These are phyloP conservation scores for Styphnolobium japonicum DNA, from an alignment of 306 rosid species.

Conservation along the genomic window DNA sequence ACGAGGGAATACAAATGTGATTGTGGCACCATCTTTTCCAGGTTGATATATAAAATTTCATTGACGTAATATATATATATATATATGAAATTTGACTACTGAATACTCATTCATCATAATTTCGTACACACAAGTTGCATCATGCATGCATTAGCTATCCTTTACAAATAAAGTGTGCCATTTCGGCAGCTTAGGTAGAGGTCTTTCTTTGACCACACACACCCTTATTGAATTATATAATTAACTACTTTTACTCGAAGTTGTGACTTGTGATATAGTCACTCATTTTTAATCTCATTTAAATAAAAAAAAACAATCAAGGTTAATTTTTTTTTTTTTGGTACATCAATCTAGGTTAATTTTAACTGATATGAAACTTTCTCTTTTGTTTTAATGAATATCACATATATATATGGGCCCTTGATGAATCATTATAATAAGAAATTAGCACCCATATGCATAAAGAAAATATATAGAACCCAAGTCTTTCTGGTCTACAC, in stretches of 20 bases:
- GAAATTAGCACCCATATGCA: neutral
- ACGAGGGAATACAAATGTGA: conserved; percentile 87
- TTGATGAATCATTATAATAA: neutral
- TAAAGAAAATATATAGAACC: neutral
- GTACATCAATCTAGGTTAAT: neutral
- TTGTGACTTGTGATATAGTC: no score
- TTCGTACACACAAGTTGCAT: conserved; percentile 3
- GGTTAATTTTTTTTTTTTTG: no score
- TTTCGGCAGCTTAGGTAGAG: neutral
- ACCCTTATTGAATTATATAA: conserved; percentile 5
- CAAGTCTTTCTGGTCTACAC: neutral
- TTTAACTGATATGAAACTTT: neutral
- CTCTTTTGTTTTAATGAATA: neutral
- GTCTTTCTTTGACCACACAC: conserved; percentile 24
- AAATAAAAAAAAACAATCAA: no score
- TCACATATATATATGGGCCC: neutral
- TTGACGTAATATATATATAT: neutral
- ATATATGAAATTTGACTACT: neutral
- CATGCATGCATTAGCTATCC: conserved; percentile 9
- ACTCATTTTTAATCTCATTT: neutral
- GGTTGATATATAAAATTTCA: conserved; percentile 36
- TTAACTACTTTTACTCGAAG: neutral
- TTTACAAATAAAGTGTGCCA: conserved; percentile 1
- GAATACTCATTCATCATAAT: neutral
- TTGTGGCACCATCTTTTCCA: conserved; percentile 93